Conservation (phyloP, 345 rosid genomes). For the Mallotus nudiflorus region DNA sequence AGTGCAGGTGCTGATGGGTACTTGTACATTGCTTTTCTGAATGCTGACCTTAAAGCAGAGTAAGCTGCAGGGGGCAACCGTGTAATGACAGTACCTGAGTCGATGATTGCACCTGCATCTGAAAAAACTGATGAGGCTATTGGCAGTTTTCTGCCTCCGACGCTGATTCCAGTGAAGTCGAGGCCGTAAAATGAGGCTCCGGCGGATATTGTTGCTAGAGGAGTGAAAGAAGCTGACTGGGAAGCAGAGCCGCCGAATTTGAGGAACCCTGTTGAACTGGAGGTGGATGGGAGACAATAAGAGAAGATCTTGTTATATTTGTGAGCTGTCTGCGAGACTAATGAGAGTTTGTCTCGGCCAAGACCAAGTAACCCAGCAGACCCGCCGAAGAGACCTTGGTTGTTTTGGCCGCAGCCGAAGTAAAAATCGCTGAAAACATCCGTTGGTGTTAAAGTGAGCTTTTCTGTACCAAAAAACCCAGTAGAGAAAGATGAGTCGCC, state of each 20-base stretch:
- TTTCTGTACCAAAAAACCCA: constrained; percentile 67
- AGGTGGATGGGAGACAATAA: constrained; percentile 76
- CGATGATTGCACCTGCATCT: constrained; percentile 58
- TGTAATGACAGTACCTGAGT: constrained; percentile 87
- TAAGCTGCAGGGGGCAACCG: constrained; percentile 72
- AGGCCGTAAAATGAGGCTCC: constrained; percentile 65
- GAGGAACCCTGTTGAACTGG: constrained; percentile 69
- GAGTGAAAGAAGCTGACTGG: constrained; percentile 53
- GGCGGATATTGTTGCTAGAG: constrained; percentile 39
- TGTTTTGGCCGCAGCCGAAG: constrained; percentile 88
- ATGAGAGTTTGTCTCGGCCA: constrained; percentile 65
- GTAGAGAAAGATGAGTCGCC: constrained; percentile 72
- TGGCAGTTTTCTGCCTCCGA: constrained; percentile 48
- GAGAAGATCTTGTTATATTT: constrained; percentile 72
- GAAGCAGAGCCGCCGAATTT: constrained; percentile 45
- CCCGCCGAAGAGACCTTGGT: constrained; percentile 70
- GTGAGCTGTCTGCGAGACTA: constrained; percentile 61
- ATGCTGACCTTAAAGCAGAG: constrained; percentile 44
- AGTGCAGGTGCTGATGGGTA: constrained; percentile 58
- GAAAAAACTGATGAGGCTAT: constrained; percentile 53
- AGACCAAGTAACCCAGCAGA: constrained; percentile 79
- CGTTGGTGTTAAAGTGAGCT: constrained; percentile 48
- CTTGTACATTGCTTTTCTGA: constrained; percentile 48
- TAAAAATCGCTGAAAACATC: constrained; percentile 45
- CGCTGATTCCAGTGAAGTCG: constrained; percentile 51